These are phyloP conservation scores for Nematocida parisii DNA, from an alignment of 371 early-diverging fungal species.

Conservation along the genomic window DNA sequence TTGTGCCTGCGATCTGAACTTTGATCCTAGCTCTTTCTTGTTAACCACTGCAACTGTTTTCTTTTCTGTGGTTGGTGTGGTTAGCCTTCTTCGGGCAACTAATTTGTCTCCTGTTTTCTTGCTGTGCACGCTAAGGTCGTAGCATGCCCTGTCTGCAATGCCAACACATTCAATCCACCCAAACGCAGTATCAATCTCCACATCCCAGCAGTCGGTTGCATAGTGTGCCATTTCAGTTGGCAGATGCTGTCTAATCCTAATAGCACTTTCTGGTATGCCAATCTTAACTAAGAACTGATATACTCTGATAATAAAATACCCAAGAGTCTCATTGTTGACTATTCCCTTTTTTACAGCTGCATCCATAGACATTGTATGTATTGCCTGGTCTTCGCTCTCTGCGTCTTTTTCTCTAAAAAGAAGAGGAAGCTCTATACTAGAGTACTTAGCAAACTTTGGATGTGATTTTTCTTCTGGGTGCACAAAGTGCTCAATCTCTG, in stretches of 20 bases:
- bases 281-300: slow-evolving; percentile 83
- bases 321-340: slow-evolving; percentile 91
- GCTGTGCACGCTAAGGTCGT: slow-evolving; percentile 88
- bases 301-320: slow-evolving; percentile 93
- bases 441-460: slow-evolving; percentile 80
- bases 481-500: slow-evolving; percentile 98
- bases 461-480: slow-evolving; percentile 88
- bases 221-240: slow-evolving; percentile 99
- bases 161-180: slow-evolving; percentile 99
- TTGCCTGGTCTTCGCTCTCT: slow-evolving; percentile 30
- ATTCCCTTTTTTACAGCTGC: slow-evolving; percentile 83
- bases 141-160: slow-evolving; percentile 97
- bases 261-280: slow-evolving; percentile 80
- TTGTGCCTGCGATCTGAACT: slow-evolving; percentile 57
- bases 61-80: slow-evolving; percentile 73
- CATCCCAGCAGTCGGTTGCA: slow-evolving; percentile 84
- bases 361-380: slow-evolving; percentile 72
- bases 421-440: slow-evolving; percentile 75
- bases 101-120: slow-evolving; percentile 83
- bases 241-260: slow-evolving; percentile 98
- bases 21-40: slow-evolving; percentile 74
- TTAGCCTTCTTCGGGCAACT: slow-evolving; percentile 80
- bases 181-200: slow-evolving; percentile 70
- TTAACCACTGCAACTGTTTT: slow-evolving; percentile 65
- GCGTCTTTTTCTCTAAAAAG: slow-evolving; percentile 70